Evolutionary conservation across 1,284 basidiomycete species (phyloP).

Genomic region (Ceratobasidium sp.): DNA sequence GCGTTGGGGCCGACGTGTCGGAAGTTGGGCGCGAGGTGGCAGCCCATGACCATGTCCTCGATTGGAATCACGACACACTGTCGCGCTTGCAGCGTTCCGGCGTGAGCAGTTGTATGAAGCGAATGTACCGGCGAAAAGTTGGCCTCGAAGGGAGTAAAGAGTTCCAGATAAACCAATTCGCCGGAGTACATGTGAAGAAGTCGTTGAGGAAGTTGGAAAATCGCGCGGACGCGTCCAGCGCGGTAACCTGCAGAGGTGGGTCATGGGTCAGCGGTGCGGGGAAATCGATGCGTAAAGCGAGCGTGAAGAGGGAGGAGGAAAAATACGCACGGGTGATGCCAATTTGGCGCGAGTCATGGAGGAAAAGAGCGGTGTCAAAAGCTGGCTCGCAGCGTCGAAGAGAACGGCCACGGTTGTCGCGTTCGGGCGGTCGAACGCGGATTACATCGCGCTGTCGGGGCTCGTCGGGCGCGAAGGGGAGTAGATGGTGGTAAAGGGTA

Average conservation of each 20-base stretch:
- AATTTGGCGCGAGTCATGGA: background rate
- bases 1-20: background rate
- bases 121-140: background rate
- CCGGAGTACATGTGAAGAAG: background rate
- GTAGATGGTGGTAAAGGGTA: background rate
- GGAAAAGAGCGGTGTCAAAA: constrained; percentile 10
- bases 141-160: background rate
- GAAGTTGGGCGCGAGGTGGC: background rate
- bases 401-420: background rate
- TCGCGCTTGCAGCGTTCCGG: background rate
- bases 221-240: background rate
- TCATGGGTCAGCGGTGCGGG: too few species aligned
- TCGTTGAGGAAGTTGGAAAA: background rate
- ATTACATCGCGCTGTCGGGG: background rate
- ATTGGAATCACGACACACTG: background rate
- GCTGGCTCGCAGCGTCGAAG: background rate
- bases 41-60: background rate
- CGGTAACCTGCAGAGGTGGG: background rate
- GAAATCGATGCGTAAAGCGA: too few species aligned
- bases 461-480: constrained; percentile 11
- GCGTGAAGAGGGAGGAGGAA: background rate
- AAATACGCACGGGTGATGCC: background rate
- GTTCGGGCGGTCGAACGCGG: background rate
- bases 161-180: background rate
- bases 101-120: background rate